phyloP scores from a whole-genome alignment of 2,329 filamentous ascomycete genomes.

The Trichoderma sp. region DNA sequence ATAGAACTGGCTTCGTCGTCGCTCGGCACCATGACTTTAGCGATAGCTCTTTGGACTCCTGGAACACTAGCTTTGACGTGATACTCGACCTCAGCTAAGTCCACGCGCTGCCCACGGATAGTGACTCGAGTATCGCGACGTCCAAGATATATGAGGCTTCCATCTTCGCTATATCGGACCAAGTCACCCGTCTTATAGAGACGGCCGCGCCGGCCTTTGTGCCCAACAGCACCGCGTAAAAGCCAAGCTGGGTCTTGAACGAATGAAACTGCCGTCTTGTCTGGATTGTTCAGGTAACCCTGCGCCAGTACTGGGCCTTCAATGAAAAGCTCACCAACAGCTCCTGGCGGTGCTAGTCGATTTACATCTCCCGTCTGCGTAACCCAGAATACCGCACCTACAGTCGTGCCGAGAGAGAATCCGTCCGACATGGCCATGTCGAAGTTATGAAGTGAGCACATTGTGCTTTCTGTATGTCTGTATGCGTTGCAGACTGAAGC shows the following conservation, averaged over 20 bases:
- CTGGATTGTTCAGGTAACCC: constrained; percentile 29
- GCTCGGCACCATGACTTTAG: too few relatives aligned
- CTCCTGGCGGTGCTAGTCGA: too few relatives aligned
- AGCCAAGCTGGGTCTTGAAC: constrained; percentile 48
- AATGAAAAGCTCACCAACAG: constrained; percentile 32
- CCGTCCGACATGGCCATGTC: too few relatives aligned
- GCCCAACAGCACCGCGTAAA: background rate
- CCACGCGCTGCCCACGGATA: constrained; percentile 57
- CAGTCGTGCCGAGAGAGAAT: too few relatives aligned
- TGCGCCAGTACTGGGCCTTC: constrained; percentile 30
- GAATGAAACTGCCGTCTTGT: constrained; percentile 27
- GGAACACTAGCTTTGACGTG: too few relatives aligned
- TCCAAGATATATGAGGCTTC: constrained; percentile 46
- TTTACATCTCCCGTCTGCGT: too few relatives aligned
- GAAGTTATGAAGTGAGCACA: too few relatives aligned
- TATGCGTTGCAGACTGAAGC: too few relatives aligned
- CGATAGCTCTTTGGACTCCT: too few relatives aligned
- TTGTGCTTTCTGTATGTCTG: too few relatives aligned
- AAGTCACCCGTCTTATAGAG: constrained; percentile 52
- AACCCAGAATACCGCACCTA: too few relatives aligned
- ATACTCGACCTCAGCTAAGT: constrained; percentile 37
- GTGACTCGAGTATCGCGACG: constrained; percentile 61
- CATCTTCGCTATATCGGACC: constrained; percentile 42
- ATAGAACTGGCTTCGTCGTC: too few relatives aligned
- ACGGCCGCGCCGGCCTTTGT: constrained; percentile 28